A percentile compares a stretch with the other conserved stretches of the same genome.
Conservation (phyloP, 371 early-diverging fungal species). For the Mucor velutinosus region DNA sequence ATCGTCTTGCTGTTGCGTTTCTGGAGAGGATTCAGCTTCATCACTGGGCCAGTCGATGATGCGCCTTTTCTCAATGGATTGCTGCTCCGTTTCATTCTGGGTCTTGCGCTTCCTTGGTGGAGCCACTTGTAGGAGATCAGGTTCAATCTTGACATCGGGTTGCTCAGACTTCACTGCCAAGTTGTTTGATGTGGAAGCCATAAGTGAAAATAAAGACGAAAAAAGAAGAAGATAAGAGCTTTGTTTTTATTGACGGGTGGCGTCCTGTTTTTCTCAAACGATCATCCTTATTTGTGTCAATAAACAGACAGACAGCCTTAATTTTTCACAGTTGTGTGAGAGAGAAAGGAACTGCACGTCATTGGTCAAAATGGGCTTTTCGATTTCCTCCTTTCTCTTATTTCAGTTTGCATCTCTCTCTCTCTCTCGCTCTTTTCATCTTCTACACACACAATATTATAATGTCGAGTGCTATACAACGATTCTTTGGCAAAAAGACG, state of each 20-base stretch:
- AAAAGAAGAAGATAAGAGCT: background rate
- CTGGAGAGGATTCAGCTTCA: background rate
- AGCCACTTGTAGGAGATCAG: background rate
- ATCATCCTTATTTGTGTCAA: background rate
- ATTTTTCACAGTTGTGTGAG: background rate
- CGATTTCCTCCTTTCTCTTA: background rate
- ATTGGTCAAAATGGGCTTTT: background rate
- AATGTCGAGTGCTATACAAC: slow-evolving; percentile 54
- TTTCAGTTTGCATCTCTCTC: background rate
- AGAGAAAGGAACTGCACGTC: background rate
- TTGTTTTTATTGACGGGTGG: background rate
- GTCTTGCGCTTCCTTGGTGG: background rate
- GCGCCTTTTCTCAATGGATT: background rate
- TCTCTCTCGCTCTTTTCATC: background rate
- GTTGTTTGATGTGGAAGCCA: background rate
- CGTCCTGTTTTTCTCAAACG: background rate
- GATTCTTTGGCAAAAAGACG: slow-evolving; percentile 67
- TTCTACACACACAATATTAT: background rate
- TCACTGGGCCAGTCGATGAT: background rate
- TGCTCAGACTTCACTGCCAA: background rate
- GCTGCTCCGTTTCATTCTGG: background rate
- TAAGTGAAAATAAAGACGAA: background rate
- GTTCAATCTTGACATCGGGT: background rate
- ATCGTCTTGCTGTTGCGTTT: background rate
- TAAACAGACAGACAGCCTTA: background rate